Evolutionary conservation across 345 rosid genomes (phyloP).

Genomic region (Pelargonium nanum): DNA sequence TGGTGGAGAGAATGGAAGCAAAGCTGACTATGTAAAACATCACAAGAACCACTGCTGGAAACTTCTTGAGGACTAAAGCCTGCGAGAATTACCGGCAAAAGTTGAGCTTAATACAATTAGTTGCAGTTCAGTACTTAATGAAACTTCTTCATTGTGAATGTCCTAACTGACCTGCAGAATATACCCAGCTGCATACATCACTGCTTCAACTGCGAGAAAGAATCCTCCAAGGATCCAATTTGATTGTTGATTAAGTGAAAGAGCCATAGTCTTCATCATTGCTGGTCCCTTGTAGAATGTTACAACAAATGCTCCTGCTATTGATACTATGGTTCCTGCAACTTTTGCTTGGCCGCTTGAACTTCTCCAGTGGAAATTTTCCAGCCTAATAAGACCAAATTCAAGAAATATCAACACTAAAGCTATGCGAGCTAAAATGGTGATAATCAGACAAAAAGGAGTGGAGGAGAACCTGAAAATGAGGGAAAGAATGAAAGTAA

Average conservation of each 20-base stretch:
- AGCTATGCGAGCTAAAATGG: not conserved
- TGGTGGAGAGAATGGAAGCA: slow-evolving; percentile 16
- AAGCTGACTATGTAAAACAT: slow-evolving; percentile 15
- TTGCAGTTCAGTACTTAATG: not conserved
- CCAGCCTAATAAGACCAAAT: slow-evolving; percentile 38
- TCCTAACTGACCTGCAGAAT: slow-evolving; percentile 58
- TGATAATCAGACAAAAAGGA: not conserved
- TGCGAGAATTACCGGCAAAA: slow-evolving; percentile 8
- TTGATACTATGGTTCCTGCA: slow-evolving; percentile 43
- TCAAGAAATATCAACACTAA: not conserved
- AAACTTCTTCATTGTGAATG: not conserved
- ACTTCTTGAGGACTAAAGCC: slow-evolving; percentile 20
- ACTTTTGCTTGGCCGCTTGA: slow-evolving; percentile 46
- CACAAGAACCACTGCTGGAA: slow-evolving; percentile 22
- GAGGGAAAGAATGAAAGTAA: slow-evolving; percentile 36
- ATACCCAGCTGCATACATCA: slow-evolving; percentile 30
- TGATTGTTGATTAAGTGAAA: slow-evolving; percentile 18
- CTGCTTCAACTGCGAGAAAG: slow-evolving; percentile 41
- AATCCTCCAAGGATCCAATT: slow-evolving; percentile 56
- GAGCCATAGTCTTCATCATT: slow-evolving; percentile 7
- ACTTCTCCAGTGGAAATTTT: slow-evolving; percentile 37
- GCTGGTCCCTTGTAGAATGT: slow-evolving; percentile 54
- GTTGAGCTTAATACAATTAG: not conserved
- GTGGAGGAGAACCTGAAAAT: slow-evolving; percentile 21
- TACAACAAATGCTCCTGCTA: slow-evolving; percentile 50